phyloP scores from a whole-genome alignment of 169 alveolate genomes.

The Plasmodium inui region DNA sequence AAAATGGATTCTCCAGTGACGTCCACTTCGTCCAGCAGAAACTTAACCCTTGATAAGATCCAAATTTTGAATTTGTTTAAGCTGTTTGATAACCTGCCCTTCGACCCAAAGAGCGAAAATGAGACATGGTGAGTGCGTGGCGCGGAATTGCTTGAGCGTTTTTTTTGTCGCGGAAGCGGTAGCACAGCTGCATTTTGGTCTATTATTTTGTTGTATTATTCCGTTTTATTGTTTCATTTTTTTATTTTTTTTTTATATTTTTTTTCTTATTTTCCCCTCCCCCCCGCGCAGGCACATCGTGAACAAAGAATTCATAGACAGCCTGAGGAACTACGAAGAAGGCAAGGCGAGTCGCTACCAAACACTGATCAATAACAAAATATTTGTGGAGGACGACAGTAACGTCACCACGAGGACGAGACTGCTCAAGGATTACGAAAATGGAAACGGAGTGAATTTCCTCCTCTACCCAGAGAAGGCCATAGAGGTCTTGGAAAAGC shows the following conservation, averaged over 20 bases:
- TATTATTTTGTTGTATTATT: not conserved
- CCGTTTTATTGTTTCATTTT: not conserved
- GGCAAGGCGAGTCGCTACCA: conserved; percentile 15
- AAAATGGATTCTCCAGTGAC: conserved; percentile 25
- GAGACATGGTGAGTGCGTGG: conserved; percentile 31
- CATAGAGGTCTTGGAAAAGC: conserved; percentile 52
- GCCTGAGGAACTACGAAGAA: conserved; percentile 31
- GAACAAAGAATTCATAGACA: conserved; percentile 67
- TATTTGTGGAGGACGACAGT: conserved; percentile 34
- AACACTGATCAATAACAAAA: conserved; percentile 23
- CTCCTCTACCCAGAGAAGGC: conserved; percentile 58
- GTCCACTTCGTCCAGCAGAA: conserved; percentile 17
- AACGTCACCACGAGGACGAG: conserved; percentile 47
- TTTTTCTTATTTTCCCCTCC: not conserved
- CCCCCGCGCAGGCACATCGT: conserved; percentile 24
- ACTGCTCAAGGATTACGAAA: conserved; percentile 41
- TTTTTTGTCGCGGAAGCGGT: not conserved
- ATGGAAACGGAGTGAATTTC: conserved; percentile 43
- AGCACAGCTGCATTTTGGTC: not conserved
- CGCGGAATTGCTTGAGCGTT: not conserved
- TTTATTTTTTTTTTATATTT: not conserved
- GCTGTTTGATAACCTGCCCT: conserved; percentile 53
- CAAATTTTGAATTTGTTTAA: conserved; percentile 56
- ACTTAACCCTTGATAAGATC: conserved; percentile 38
- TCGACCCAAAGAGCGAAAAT: conserved; percentile 56